These are phyloP conservation scores for Paraleonurus japonicus DNA, from an alignment of 257 asterid genomes.

Conservation along the genomic window DNA sequence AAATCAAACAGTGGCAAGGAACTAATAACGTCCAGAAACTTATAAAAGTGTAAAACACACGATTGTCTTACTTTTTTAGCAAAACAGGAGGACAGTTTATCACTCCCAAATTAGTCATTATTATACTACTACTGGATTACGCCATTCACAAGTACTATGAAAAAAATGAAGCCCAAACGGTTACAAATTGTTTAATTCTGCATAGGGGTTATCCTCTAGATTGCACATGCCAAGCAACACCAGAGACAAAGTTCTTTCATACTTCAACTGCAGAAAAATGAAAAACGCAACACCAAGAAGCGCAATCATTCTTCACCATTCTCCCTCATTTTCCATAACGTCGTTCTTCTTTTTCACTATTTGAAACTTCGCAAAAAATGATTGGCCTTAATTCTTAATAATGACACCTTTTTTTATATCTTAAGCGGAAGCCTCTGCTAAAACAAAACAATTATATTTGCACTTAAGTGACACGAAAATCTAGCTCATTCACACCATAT, in stretches of 20 bases:
- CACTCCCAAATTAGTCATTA: background rate
- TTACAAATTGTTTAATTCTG: background rate
- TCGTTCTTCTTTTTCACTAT: background rate
- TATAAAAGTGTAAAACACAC: background rate
- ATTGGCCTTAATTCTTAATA: background rate
- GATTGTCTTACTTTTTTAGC: background rate
- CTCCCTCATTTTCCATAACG: background rate
- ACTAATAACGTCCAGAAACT: background rate
- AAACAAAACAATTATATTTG: background rate
- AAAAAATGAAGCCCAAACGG: background rate
- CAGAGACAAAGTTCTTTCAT: background rate
- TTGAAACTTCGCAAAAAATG: background rate
- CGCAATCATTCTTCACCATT: background rate
- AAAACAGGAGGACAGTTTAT: background rate
- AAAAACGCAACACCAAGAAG: background rate
- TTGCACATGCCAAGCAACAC: background rate
- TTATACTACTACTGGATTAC: background rate
- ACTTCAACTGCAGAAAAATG: background rate
- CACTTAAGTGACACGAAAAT: background rate
- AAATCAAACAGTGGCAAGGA: conserved; percentile 17
- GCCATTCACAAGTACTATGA: background rate
- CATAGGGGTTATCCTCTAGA: background rate
- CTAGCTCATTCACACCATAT: conserved; percentile 1
- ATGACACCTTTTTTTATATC: background rate
- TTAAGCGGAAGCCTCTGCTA: background rate